Evolutionary conservation across 768 basidiomycete species (phyloP).

Genomic region (Suillus lakei): DNA sequence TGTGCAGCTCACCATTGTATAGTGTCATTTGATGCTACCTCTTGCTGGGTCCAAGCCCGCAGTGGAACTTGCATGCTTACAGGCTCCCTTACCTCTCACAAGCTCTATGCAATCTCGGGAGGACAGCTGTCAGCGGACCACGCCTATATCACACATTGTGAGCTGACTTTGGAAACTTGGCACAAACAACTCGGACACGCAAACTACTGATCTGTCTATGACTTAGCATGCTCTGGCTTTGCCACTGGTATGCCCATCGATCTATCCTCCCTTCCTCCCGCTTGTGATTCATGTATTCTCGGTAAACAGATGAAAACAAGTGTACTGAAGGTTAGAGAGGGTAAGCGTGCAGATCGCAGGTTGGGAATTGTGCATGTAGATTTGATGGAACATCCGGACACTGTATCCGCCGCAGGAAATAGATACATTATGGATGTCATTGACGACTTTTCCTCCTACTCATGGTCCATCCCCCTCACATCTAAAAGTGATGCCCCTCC

Average conservation of each 20-base stretch:
- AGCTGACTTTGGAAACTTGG: constrained; percentile 29
- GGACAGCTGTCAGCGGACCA: constrained; percentile 16
- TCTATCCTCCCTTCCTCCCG: constrained; percentile 17
- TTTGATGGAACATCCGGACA: constrained; percentile 24
- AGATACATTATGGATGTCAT: constrained; percentile 11
- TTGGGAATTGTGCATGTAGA: constrained; percentile 34
- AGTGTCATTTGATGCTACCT: constrained; percentile 23
- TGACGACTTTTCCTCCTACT: constrained; percentile 16
- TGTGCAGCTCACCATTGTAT: constrained; percentile 12
- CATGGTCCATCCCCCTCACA: constrained; percentile 36
- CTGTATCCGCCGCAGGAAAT: neutral
- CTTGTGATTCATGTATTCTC: constrained; percentile 40
- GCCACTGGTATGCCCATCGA: constrained; percentile 12
- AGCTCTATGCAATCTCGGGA: constrained; percentile 3
- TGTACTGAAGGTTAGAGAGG: constrained; percentile 35
- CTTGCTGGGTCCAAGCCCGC: constrained; percentile 9
- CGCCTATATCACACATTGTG: constrained; percentile 13
- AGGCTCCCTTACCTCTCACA: neutral
- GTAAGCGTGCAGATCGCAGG: constrained; percentile 27
- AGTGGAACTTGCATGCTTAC: constrained; percentile 2
- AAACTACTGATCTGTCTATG: constrained; percentile 27
- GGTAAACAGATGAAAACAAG: constrained; percentile 42
- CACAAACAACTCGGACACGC: constrained; percentile 33
- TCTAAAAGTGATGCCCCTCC: constrained; percentile 29
- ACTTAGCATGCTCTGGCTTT: constrained; percentile 22